Conservation (phyloP, 2,329 filamentous ascomycete species). For the Blumeriella jaapii region DNA sequence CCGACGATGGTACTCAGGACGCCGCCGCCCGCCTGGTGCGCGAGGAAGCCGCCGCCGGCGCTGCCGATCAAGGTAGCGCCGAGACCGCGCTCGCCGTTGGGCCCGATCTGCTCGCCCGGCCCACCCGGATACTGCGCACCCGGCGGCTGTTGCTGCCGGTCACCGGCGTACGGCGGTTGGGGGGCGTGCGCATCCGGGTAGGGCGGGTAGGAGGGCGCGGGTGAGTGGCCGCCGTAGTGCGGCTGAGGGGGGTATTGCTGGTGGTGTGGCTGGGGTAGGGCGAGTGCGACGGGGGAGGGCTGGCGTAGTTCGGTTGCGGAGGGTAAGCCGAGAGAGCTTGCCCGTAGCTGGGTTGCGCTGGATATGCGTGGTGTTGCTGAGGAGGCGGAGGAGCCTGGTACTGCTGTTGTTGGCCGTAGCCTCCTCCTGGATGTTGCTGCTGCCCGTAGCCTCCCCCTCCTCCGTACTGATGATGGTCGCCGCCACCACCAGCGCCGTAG, state of each 20-base stretch:
- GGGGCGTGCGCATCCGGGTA: conserved; percentile 5
- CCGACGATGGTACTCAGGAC: conserved; percentile 41
- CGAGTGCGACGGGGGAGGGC: conserved; percentile 7
- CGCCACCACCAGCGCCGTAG: no score
- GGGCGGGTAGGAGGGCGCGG: conserved; percentile 8
- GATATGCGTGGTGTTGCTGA: conserved; percentile 14
- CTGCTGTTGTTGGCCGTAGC: conserved; percentile 11
- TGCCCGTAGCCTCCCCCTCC: no score
- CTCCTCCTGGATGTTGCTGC: no score
- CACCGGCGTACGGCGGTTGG: conserved; percentile 12
- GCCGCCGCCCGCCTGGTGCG: conserved; percentile 43
- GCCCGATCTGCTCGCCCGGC: conserved; percentile 16
- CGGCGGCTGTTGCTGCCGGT: conserved; percentile 9
- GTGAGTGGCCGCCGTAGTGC: conserved; percentile 18
- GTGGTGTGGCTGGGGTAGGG: conserved; percentile 9
- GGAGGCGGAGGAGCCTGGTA: conserved; percentile 10
- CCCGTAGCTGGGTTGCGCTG: conserved; percentile 14
- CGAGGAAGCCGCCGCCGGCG: conserved; percentile 40
- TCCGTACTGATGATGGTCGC: not conserved
- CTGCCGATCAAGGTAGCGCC: conserved; percentile 41
- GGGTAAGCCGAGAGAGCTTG: conserved; percentile 14
- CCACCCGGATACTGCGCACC: conserved; percentile 9
- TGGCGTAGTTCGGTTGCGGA: conserved; percentile 12
- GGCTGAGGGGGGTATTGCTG: conserved; percentile 19
- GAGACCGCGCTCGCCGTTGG: conserved; percentile 41